Evolutionary conservation across 805 yeast genomes (phyloP).

Genomic region (Cyberlindnera veronae): DNA sequence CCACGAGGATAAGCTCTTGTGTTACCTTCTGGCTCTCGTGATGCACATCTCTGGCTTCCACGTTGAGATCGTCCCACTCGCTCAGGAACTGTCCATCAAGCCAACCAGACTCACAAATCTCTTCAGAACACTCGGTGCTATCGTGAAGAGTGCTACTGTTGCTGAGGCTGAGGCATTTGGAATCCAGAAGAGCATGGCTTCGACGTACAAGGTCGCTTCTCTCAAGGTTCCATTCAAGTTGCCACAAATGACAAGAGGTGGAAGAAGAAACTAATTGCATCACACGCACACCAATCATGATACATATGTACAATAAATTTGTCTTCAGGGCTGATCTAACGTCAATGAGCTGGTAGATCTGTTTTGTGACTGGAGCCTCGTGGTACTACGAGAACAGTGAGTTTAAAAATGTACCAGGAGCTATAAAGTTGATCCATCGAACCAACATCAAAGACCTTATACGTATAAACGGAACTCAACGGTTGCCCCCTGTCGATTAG

Average conservation of each 20-base stretch:
- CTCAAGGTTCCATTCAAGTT: constrained; percentile 85
- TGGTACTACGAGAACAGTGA: too few relatives aligned
- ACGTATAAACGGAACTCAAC: too few relatives aligned
- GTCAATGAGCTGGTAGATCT: too few relatives aligned
- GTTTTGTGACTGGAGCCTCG: too few relatives aligned
- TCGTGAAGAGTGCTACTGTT: constrained; percentile 63
- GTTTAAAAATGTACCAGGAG: too few relatives aligned
- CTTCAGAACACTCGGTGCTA: constrained; percentile 80
- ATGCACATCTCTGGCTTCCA: constrained; percentile 74
- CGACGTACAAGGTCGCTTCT: constrained; percentile 73
- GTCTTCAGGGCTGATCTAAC: too few relatives aligned
- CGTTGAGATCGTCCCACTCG: constrained; percentile 75
- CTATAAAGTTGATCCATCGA: too few relatives aligned
- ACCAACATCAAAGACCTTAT: too few relatives aligned
- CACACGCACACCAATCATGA: too few relatives aligned
- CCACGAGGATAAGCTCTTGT: constrained; percentile 80
- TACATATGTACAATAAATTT: too few relatives aligned
- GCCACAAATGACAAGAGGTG: constrained; percentile 77
- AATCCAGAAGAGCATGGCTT: constrained; percentile 54
- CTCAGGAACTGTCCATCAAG: constrained; percentile 78
- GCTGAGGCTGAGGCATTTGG: constrained; percentile 75
- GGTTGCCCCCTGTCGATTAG: too few relatives aligned
- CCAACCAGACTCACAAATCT: constrained; percentile 67
- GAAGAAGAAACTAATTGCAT: too few relatives aligned
- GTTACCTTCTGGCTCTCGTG: constrained; percentile 68